Evolutionary conservation across 202 grass and related monocot genomes (phyloP).

Genomic region (Bolboschoenoplectus hybrid): DNA sequence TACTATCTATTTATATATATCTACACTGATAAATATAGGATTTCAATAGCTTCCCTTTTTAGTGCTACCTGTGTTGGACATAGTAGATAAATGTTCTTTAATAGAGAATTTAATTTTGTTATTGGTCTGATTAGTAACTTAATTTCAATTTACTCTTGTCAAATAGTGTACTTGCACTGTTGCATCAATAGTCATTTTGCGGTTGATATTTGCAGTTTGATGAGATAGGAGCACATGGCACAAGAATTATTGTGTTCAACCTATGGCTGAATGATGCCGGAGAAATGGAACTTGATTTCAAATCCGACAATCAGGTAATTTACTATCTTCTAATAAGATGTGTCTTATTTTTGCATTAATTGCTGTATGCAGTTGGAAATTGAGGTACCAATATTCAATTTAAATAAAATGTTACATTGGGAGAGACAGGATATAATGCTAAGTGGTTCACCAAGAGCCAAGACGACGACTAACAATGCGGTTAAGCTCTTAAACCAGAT

Average conservation of each 20-base stretch:
- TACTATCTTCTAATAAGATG: conserved; percentile 31
- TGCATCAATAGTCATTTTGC: conserved; percentile 10
- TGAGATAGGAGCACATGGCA: conserved; percentile 65
- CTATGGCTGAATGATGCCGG: conserved; percentile 72
- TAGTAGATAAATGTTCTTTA: neutral
- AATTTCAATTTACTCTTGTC: conserved; percentile 10
- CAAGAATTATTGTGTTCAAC: conserved; percentile 72
- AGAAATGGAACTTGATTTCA: conserved; percentile 79
- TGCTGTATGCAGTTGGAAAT: neutral
- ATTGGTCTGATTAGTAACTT: neutral
- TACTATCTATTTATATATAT: neutral
- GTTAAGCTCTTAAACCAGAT: conserved; percentile 44
- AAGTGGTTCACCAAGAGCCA: conserved; percentile 55
- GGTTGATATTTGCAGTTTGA: conserved; percentile 51
- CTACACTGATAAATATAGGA: neutral
- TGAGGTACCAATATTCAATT: conserved; percentile 15
- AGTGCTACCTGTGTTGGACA: neutral
- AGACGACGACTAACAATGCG: neutral
- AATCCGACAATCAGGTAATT: conserved; percentile 57
- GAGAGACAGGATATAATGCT: conserved; percentile 71
- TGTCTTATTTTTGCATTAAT: neutral
- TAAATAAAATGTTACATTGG: neutral
- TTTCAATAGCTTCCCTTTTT: neutral
- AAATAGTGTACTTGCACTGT: neutral
- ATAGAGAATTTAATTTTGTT: neutral